Evolutionary conservation across 1,284 basidiomycete species (phyloP), one percentile per base, ranked within the genome.

Genomic region (Irpex rosettiformis): DNA sequence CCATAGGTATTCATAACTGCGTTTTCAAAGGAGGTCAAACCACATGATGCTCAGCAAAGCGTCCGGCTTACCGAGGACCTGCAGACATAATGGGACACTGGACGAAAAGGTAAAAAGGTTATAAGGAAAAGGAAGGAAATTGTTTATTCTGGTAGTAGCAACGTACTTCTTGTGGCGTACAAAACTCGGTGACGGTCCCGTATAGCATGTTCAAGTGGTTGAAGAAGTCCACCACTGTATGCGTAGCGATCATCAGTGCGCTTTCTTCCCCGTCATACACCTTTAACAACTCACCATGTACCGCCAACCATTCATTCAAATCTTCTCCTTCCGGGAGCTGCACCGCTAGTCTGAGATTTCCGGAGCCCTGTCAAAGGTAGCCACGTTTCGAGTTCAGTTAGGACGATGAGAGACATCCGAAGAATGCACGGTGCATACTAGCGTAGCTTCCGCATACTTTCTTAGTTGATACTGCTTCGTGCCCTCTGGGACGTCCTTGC

Each of bases 31-130:
- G 13, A 45, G 43, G 13, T 7, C 2, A 18, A 10, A 45, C 7
- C 10, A 2, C 43, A n/a, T 33, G 22, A 25, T 18, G 6, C 18
- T 40, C 25, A 40, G 54, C 43, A 8, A 6, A n/a, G 57, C 2
- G 29, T 40, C 7, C 18, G 13, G 75, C 84, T 65, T 67, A 96
- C 89, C 96, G 86, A 65, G 96, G 94, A 8, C 97, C 97, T 5
- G 97, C 96, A 69, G 95, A 97, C 97, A 99, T 99, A 65, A 98
- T 91, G 4, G 95, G 94, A 71, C 97, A 99, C 90, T 96, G 65
- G 16, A 24, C 13, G 43, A 11, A 37, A 29, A 13, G 7, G 29
- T 49, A 27, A 24, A 6, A 25, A 5, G 25, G 8, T 24, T 24
- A 47, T 10, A 10, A 47, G n/a, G 18, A 18, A 10, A 3, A 18